Base-by-base conservation (phyloP, 331 rosid species). In the Stylosanthes scabra region DNA sequence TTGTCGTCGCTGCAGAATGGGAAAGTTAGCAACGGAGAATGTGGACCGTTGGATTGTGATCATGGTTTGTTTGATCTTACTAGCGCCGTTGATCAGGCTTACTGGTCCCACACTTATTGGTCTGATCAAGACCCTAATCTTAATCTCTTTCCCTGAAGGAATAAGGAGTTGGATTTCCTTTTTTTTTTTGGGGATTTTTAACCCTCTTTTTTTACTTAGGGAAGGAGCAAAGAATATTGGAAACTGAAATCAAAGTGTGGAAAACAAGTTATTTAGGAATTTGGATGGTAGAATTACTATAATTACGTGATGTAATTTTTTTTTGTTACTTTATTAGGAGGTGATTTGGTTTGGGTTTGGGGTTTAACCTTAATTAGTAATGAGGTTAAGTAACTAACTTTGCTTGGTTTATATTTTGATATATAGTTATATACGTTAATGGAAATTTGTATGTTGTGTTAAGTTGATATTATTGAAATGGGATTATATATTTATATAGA, bases 71-170 rank as follows among this genome's bases (percentile, higher is more conserved):
- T 85, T 66, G 97, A 93, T 83, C 89, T 90, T 34, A 79, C 90
- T 15, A 83, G 76, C 80, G 62, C 77, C 78, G 89, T 84, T 20
- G 98, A 90, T 87, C 97, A 90, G 44, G 62, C 83, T 4, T 93
- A 90, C 82, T 93, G 98, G 98, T 80, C 75, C 50, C 91, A 88
- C 16, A 54, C 81, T 81, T 89, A 88, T 5, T 93, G 97, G 98
- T 66, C 71, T 13, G 90, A 88, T 82, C 96, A 86, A 65, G 91
- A 86, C 60, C 86, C 52, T 66, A 87, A 52, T 72, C 63, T 68
- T 0, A 6, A 50, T 72, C 72, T 81, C 44, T 81, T 81, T 70
- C 16, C 57, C 9, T 59, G 34, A 2, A 40, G 7, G 56, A 61
- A 3, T 25, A 34, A 34, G 39, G 39, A 34, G 6, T 72, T 16